These are phyloP conservation scores for Rhazya stricta DNA, from an alignment of 257 asterid species.

Conservation along the genomic window DNA sequence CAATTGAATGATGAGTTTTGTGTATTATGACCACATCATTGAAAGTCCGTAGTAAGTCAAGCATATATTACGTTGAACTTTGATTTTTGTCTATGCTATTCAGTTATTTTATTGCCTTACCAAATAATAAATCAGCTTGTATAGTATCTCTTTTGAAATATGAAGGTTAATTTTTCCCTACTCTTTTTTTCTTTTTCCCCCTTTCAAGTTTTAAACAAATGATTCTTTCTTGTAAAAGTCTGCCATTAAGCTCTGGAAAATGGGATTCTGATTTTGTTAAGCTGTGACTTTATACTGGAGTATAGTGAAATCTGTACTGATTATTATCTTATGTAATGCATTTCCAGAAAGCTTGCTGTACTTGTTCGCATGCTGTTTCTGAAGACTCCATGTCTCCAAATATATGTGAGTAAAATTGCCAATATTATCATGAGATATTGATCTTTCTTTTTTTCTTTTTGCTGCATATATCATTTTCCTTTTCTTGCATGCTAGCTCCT, in stretches of 20 bases:
- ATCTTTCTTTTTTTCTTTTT: neutral
- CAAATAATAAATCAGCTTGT: neutral
- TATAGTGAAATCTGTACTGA: neutral
- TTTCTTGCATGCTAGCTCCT: neutral
- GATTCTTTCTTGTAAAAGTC: neutral
- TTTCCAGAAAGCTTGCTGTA: conserved; percentile 83
- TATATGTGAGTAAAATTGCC: conserved; percentile 58
- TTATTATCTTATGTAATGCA: conserved; percentile 10
- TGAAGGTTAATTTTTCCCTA: neutral
- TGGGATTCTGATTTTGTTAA: conserved; percentile 2
- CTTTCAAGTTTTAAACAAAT: neutral
- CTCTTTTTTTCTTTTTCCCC: neutral
- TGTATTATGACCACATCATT: neutral
- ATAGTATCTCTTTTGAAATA: neutral
- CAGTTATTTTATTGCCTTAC: neutral
- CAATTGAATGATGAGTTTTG: neutral
- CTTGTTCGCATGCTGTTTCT: conserved; percentile 67
- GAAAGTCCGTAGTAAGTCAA: neutral
- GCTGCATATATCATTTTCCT: too few relatives aligned
- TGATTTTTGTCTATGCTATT: neutral
- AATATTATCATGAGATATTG: neutral
- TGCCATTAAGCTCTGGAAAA: neutral
- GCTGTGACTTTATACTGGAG: neutral
- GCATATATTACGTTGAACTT: neutral
- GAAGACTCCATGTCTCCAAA: conserved; percentile 73